Conservation (phyloP, 495 filamentous ascomycete genomes). For the Aspergillus baeticus region DNA sequence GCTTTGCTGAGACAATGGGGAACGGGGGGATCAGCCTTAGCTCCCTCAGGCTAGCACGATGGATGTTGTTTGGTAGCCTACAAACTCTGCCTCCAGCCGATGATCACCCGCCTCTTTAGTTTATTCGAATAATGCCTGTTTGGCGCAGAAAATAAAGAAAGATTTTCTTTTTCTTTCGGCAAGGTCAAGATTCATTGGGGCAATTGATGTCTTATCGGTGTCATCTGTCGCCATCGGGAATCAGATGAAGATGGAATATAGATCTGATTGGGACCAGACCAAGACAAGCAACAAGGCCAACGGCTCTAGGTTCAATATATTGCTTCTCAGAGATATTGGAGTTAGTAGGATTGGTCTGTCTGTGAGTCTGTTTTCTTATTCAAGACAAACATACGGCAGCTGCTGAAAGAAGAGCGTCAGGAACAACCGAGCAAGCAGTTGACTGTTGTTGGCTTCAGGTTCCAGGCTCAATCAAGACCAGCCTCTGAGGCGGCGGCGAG, state of each 20-base stretch:
- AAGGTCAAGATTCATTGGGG: conserved; percentile 4
- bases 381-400: not conserved
- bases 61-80: conserved; percentile 3
- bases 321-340: not conserved
- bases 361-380: not conserved
- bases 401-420: not conserved
- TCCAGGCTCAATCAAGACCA: not conserved
- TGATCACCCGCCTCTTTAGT: conserved; percentile 2
- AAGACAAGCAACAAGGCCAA: conserved; percentile 1
- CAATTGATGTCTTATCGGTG: conserved; percentile 10
- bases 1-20: conserved; percentile 1
- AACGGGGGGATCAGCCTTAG: conserved; percentile 16
- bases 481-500: not conserved
- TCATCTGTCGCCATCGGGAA: conserved; percentile 6
- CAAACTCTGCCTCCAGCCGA: not conserved
- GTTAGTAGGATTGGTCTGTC: not conserved
- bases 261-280: conserved; percentile 6
- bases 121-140: conserved; percentile 1
- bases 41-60: not conserved
- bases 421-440: not conserved
- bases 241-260: conserved; percentile 2
- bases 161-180: conserved; percentile 2
- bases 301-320: not conserved
- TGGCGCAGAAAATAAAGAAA: not conserved
- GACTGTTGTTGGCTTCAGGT: not conserved